Percentiles rank a stretch among this genome's conserved stretches.
phyloP scores from a whole-genome alignment of 192 early-diverging fungal species.

The Coemansia sp. region DNA sequence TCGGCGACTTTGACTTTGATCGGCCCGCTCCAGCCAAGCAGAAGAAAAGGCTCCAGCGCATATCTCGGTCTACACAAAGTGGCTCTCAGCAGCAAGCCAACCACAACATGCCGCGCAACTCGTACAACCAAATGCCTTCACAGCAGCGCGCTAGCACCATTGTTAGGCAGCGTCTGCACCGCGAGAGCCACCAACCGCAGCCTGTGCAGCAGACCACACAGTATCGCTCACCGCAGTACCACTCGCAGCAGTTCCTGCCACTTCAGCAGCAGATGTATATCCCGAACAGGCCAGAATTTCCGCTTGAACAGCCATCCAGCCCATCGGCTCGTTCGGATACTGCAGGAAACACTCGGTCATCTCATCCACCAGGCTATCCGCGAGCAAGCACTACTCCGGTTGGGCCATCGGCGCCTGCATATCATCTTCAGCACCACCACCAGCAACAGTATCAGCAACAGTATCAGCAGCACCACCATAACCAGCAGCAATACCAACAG shows the following conservation, averaged over 20 bases:
- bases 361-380: slow-evolving; percentile 20
- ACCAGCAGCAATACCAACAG: not conserved
- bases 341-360: slow-evolving; percentile 6
- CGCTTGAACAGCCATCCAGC: slow-evolving; percentile 20
- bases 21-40: slow-evolving; percentile 29
- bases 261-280: slow-evolving; percentile 7
- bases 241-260: slow-evolving; percentile 20
- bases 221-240: slow-evolving; percentile 10
- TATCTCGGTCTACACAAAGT: slow-evolving; percentile 24
- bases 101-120: not conserved
- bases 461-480: too few relatives aligned
- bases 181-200: slow-evolving; percentile 18
- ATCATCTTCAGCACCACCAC: slow-evolving; percentile 6
- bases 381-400: slow-evolving; percentile 19
- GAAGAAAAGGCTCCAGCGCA: slow-evolving; percentile 45
- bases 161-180: slow-evolving; percentile 19
- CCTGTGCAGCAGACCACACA: slow-evolving; percentile 6
- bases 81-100: slow-evolving; percentile 10
- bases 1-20: slow-evolving; percentile 35
- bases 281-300: slow-evolving; percentile 7
- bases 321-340: slow-evolving; percentile 32
- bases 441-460: too few relatives aligned
- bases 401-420: slow-evolving; percentile 1
- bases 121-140: slow-evolving; percentile 3
- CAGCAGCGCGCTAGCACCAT: slow-evolving; percentile 12